These are phyloP conservation scores for Calocera cornea DNA, from an alignment of 768 basidiomycete species.

Conservation along the genomic window DNA sequence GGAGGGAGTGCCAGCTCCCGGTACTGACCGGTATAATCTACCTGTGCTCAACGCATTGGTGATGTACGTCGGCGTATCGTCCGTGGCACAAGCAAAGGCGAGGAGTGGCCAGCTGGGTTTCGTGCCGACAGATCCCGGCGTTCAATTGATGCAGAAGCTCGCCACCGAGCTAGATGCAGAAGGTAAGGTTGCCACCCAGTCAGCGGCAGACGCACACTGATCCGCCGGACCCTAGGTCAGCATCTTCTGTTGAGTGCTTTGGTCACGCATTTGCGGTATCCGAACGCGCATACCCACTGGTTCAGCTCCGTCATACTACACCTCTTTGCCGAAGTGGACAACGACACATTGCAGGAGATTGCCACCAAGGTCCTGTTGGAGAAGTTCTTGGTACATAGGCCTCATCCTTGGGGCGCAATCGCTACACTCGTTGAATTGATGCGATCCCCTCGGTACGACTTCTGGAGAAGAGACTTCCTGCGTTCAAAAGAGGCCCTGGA, in stretches of 20 bases:
- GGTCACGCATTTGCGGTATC: conserved; percentile 89
- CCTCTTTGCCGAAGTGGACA: conserved; percentile 68
- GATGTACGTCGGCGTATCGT: conserved; percentile 90
- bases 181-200: conserved; percentile 39
- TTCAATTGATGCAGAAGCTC: conserved; percentile 69
- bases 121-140: conserved; percentile 68
- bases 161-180: conserved; percentile 76
- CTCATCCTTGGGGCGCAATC: conserved; percentile 92
- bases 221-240: conserved; percentile 47
- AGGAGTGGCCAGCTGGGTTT: conserved; percentile 72
- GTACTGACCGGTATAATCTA: conserved; percentile 62
- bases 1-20: conserved; percentile 30
- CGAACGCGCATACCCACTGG: conserved; percentile 97
- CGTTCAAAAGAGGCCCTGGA: conserved; percentile 22
- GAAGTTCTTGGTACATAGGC: conserved; percentile 83
- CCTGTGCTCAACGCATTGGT: conserved; percentile 86
- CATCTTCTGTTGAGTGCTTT: conserved; percentile 88
- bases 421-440: conserved; percentile 90
- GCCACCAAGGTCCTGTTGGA: conserved; percentile 84
- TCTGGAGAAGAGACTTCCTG: conserved; percentile 80
- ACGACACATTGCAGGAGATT: conserved; percentile 65
- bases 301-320: conserved; percentile 83
- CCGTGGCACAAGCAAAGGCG: conserved; percentile 78
- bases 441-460: conserved; percentile 78
- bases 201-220: conserved; percentile 3